Percentiles rank a stretch among this genome's conserved stretches.
phyloP scores from a whole-genome alignment of 805 yeast genomes.

The Wickerhamiella azymoides region DNA sequence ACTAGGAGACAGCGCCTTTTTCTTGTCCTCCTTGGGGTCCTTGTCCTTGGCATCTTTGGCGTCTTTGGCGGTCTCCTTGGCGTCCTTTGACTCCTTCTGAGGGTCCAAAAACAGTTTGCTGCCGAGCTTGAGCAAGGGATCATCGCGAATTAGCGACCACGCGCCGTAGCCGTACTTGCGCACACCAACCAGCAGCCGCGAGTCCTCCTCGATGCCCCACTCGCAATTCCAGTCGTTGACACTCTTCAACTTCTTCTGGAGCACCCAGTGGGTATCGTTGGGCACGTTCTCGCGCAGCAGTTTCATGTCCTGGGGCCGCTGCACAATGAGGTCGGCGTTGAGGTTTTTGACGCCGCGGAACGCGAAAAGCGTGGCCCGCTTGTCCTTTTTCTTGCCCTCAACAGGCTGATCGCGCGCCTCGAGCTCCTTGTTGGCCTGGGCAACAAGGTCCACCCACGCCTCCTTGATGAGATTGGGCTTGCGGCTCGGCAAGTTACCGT shows the following conservation, averaged over 20 bases:
- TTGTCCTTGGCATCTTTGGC: slow-evolving; percentile 25
- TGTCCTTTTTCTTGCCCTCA: slow-evolving; percentile 54
- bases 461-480: slow-evolving; percentile 65
- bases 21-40: slow-evolving; percentile 18
- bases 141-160: slow-evolving; percentile 90
- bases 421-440: slow-evolving; percentile 45
- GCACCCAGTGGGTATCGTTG: slow-evolving; percentile 45
- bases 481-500: slow-evolving; percentile 77
- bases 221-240: slow-evolving; percentile 85
- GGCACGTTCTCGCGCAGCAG: slow-evolving; percentile 41
- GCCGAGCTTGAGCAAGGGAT: slow-evolving; percentile 75
- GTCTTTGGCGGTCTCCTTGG: slow-evolving; percentile 26
- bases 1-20: slow-evolving; percentile 42
- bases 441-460: slow-evolving; percentile 59
- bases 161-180: slow-evolving; percentile 91
- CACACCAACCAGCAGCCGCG: slow-evolving; percentile 74
- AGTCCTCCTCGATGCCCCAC: slow-evolving; percentile 77
- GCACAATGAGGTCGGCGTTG: slow-evolving; percentile 76
- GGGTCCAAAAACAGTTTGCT: slow-evolving; percentile 57
- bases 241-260: slow-evolving; percentile 53
- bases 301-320: slow-evolving; percentile 76
- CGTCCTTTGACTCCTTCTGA: slow-evolving; percentile 22
- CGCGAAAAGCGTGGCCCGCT: slow-evolving; percentile 80
- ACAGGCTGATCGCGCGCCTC: slow-evolving; percentile 29
- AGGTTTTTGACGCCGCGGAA: slow-evolving; percentile 75